Evolutionary conservation across 257 asterid species (phyloP), one percentile per base, ranked within the genome.

Genomic region (Marsdenia floribunda): DNA sequence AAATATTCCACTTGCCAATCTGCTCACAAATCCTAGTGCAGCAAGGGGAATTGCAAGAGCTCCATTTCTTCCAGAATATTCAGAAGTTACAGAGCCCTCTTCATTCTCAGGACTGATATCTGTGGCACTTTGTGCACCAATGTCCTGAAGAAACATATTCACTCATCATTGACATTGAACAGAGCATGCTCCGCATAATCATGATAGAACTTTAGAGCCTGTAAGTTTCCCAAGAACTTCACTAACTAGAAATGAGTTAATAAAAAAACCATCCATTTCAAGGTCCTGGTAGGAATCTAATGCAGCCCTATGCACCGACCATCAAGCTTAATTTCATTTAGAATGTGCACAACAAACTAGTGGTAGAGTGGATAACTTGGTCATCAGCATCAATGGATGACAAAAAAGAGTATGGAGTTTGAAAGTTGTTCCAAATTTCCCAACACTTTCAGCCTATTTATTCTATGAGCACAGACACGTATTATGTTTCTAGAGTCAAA

Each of bases 1-100:
- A 84, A 95, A 88, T 83, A 95, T 90, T 77, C 98, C 96, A 46
- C 96, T 86, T 73, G 98, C 98, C 78, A 93, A 77, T 86, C 96
- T 87, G 78, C 96, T 86, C 84, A 95, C 81, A 82, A 88, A 93
- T 73, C 96, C 98, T 70, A 95, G 77, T 78, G 99, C 98, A 83
- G 99, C 98, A 52, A 89, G 82, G 77, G 98, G 96, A 81, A 89
- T 80, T 59, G 98, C 84, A 72, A 93, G 91, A 78, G 94, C 91
- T 71, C 93, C 97, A 79, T 79, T 87, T 75, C 76, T 86, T 70
- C 89, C 96, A 66, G 96, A 88, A 81, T 81, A 79, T 83, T 88
- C 96, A 14, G 84, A 78, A 77, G 46, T 84, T 73, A 72, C 67
- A 67, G 75, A 22, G 75, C 82, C 79, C 75, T 86, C 93, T 78